Conservation (phyloP, 306 rosid genomes). For the Glycine soja region DNA sequence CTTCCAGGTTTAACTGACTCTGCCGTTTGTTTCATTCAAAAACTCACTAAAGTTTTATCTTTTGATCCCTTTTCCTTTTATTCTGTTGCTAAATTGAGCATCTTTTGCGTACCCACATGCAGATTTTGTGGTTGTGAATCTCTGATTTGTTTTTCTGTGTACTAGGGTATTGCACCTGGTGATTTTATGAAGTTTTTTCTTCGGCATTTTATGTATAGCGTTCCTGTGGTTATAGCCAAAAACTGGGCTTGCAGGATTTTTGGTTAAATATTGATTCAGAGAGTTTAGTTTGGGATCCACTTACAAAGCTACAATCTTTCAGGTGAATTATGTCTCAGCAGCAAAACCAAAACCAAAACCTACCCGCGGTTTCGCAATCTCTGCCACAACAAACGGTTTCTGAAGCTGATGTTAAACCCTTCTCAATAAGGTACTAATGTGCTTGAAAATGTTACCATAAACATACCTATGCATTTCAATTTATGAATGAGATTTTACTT, state of each 20-base stretch:
- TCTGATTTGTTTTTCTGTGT: conserved; percentile 41
- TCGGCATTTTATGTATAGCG: neutral
- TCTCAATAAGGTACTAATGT: conserved; percentile 60
- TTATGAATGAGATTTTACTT: neutral
- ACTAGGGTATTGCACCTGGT: conserved; percentile 35
- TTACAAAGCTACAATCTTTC: conserved; percentile 36
- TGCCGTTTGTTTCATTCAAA: conserved; percentile 5
- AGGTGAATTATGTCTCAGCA: conserved; percentile 49
- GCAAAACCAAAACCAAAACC: conserved; percentile 59
- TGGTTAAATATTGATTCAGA: neutral
- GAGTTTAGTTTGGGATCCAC: conserved; percentile 10
- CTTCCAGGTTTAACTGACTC: conserved; percentile 15
- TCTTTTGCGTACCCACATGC: conserved; percentile 37
- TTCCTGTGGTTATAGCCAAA: neutral
- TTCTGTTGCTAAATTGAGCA: conserved; percentile 24
- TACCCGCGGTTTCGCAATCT: conserved; percentile 48
- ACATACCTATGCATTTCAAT: neutral
- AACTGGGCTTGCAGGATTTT: conserved; percentile 45
- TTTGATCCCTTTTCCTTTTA: conserved; percentile 12
- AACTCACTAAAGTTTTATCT: conserved; percentile 30
- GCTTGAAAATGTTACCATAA: conserved; percentile 10
- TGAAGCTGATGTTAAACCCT: conserved; percentile 51
- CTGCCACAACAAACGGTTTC: conserved; percentile 44
- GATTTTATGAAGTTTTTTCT: conserved; percentile 50
- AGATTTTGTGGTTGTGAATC: conserved; percentile 6